Evolutionary conservation across 2,329 filamentous ascomycete genomes (phyloP).

Genomic region (Diaporthe sp.): DNA sequence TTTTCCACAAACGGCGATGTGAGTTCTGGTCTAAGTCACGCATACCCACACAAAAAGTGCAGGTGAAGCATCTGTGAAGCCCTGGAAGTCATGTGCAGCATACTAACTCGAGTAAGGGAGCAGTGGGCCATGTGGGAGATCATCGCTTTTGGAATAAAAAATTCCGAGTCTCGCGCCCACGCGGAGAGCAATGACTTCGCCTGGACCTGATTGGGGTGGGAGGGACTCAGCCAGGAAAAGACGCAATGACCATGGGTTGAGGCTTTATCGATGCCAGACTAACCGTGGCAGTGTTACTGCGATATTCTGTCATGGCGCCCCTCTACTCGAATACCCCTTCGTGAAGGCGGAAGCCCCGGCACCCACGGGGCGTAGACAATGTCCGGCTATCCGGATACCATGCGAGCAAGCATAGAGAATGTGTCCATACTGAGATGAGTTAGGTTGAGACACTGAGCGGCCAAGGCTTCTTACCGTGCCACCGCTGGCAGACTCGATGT

Average conservation of each 20-base stretch:
- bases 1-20: neutral
- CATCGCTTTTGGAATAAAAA: neutral
- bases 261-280: neutral
- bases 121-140: neutral
- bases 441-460: neutral
- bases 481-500: neutral
- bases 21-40: neutral
- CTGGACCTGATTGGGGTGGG: neutral
- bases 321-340: neutral
- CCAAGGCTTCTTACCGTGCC: neutral
- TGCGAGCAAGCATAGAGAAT: neutral
- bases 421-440: neutral
- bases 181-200: neutral
- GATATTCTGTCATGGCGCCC: neutral
- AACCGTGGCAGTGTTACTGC: neutral
- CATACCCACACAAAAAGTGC: neutral
- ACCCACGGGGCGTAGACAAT: neutral
- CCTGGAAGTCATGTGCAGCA: neutral
- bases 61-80: neutral
- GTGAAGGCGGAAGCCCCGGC: conserved; percentile 1
- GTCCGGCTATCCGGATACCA: neutral
- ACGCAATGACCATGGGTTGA: neutral
- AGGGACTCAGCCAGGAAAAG: neutral
- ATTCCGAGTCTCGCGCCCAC: neutral
- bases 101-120: conserved; percentile 4